Conservation (phyloP, 495 filamentous ascomycete genomes). For the Collariella sp. region DNA sequence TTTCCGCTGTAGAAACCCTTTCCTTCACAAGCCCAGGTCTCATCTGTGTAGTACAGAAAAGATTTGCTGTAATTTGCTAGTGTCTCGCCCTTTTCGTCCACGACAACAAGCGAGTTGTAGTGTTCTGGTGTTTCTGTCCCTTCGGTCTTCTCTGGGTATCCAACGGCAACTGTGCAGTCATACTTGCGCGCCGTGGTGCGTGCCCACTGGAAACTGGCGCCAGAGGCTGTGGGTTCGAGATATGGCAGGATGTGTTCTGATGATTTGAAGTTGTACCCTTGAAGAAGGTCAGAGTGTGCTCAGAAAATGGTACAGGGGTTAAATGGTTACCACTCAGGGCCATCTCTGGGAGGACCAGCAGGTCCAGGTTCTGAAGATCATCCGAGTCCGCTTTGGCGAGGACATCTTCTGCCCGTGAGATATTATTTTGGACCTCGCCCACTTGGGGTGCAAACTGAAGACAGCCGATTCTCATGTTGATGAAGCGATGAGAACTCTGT, state of each 20-base stretch:
- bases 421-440: constrained; percentile 67
- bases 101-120: constrained; percentile 80
- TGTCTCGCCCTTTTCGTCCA: constrained; percentile 62
- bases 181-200: constrained; percentile 59
- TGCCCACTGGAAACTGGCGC: constrained; percentile 75
- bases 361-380: constrained; percentile 52
- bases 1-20: constrained; percentile 50
- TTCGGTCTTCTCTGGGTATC: constrained; percentile 69
- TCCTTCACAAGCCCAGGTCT: constrained; percentile 81
- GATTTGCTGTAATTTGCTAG: constrained; percentile 81
- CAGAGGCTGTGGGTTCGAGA: constrained; percentile 68
- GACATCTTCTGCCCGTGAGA: constrained; percentile 62
- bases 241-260: constrained; percentile 65
- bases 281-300: constrained; percentile 2
- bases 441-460: constrained; percentile 72
- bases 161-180: constrained; percentile 73
- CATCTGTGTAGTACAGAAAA: constrained; percentile 87
- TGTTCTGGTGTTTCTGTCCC: constrained; percentile 37
- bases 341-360: constrained; percentile 80
- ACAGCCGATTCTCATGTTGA: constrained; percentile 66
- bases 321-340: constrained; percentile 73
- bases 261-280: constrained; percentile 88
- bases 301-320: background rate
- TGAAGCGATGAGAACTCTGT: background rate
- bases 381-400: constrained; percentile 47